Evolutionary conservation across 2,329 filamentous ascomycete species (phyloP).

Genomic region (Arachnopeziza araneosa): DNA sequence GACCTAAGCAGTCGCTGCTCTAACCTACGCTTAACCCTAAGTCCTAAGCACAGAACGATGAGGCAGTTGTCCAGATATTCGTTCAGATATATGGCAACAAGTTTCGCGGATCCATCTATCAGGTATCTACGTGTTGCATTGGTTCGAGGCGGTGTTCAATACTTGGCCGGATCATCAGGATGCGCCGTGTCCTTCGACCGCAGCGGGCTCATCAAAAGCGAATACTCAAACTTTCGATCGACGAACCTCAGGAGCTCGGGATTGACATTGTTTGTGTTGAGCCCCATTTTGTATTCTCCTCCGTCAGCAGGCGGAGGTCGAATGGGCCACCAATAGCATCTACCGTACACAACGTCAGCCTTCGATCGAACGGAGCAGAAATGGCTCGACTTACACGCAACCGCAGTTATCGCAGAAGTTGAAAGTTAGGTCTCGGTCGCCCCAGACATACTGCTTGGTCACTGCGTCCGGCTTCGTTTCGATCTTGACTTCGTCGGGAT

Average conservation of each 20-base stretch:
- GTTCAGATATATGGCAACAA: constrained; percentile 9
- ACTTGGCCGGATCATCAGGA: constrained; percentile 13
- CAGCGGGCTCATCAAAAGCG: constrained; percentile 4
- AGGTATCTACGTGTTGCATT: constrained; percentile 11
- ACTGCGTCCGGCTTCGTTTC: constrained; percentile 16
- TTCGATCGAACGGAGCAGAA: constrained; percentile 8
- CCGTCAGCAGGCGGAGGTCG: constrained; percentile 9
- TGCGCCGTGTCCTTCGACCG: constrained; percentile 13
- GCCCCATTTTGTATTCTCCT: constrained; percentile 13
- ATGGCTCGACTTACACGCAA: constrained; percentile 15
- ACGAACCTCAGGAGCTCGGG: constrained; percentile 14
- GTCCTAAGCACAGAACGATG: constrained; percentile 7
- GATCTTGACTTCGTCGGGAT: constrained; percentile 14
- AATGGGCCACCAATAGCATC: constrained; percentile 15
- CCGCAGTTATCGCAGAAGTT: constrained; percentile 16
- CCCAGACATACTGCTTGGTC: constrained; percentile 16
- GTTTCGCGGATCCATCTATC: constrained; percentile 8
- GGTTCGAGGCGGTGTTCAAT: constrained; percentile 9
- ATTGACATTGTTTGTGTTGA: constrained; percentile 12
- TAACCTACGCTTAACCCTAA: too few species aligned
- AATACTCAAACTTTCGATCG: constrained; percentile 13
- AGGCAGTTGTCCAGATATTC: constrained; percentile 9
- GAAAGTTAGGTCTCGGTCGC: constrained; percentile 12
- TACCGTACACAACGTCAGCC: constrained; percentile 12
- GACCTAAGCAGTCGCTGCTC: too few species aligned